Evolutionary conservation across 2,329 filamentous ascomycete genomes (phyloP), one percentile per base, ranked within the genome.

Genomic region (Monilinia polystroma): DNA sequence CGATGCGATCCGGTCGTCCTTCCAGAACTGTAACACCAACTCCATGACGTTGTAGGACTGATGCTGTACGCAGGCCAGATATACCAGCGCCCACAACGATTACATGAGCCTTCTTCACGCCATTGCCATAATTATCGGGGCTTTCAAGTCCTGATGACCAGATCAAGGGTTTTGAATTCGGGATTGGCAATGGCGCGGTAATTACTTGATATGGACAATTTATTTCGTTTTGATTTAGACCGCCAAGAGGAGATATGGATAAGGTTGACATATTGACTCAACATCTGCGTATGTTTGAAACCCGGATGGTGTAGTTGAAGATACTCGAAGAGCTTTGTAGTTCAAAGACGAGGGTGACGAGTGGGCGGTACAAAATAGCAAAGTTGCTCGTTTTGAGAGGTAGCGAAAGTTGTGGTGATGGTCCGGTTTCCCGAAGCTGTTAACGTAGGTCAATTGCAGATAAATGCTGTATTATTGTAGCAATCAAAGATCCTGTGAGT

Each of bases 1-100:
- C 85, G 67, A 87, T 77, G 38, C 84, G 77, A 73, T 84, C 76
- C 68, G 78, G 68, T 45, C 84, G 78, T 8, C 82, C 85, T 73
- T 87, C 85, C 35, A 86, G 77, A 47, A 87, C 81, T 0, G 83
- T 84, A 12, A 87, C 84, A 56, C 80, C 78, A 68, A 81, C 80
- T 29, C 83, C 84, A 70, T 82, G 79, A 54, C 81, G 78, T 3
- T 85, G 74, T n/a, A 87, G 75, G 1, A 86, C 75, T 62, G 85
- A 83, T 35, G 84, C 84, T 68, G 82, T 84, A 68, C 83, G 78
- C 55, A 87, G 75, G 0, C 84, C 85, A n/a, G 84, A 82, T 52
- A 86, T 80, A 4, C 85, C 85, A 32, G 83, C 84, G 32, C 84
- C 85, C 11, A 87, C 78, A 53, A 87, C 77, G 62, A 83, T 79